These are phyloP conservation scores for Verticillium klebahnii DNA, from an alignment of 2,329 filamentous ascomycete genomes.

Conservation along the genomic window DNA sequence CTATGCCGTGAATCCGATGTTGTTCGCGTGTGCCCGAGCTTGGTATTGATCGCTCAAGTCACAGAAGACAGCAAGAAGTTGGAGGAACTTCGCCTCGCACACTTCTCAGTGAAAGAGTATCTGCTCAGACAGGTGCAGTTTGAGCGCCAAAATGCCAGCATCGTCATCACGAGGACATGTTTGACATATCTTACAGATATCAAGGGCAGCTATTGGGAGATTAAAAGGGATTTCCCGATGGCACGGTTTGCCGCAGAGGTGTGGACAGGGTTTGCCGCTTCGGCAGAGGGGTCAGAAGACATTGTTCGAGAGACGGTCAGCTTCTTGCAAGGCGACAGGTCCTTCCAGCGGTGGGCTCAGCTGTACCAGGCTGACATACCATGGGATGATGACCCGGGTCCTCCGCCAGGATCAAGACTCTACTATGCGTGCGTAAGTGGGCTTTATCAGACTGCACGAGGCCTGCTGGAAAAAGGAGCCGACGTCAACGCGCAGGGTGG, in stretches of 20 bases:
- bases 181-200: constrained; percentile 16
- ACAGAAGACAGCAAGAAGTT: background rate
- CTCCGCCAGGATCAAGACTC: constrained; percentile 4
- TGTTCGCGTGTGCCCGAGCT: constrained; percentile 13
- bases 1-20: constrained; percentile 4
- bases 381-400: background rate
- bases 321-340: constrained; percentile 10
- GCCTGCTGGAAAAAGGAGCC: background rate
- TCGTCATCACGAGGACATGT: constrained; percentile 15
- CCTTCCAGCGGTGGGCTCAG: constrained; percentile 8
- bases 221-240: constrained; percentile 12
- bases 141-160: constrained; percentile 4
- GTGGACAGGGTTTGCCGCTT: constrained; percentile 12
- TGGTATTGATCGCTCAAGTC: constrained; percentile 8
- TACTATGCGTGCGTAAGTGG: constrained; percentile 13
- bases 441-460: background rate
- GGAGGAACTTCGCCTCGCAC: constrained; percentile 14
- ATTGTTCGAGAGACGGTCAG: constrained; percentile 2
- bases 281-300: constrained; percentile 6
- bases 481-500: background rate
- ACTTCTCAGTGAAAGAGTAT: constrained; percentile 21
- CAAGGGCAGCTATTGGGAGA: constrained; percentile 1
- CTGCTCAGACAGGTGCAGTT: constrained; percentile 8
- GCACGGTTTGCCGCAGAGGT: constrained; percentile 13
- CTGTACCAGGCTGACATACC: constrained; percentile 2